Evolutionary conservation across 805 yeast genomes (phyloP), one percentile per base, ranked within the genome.

Genomic region (Suhomyces prunicola): DNA sequence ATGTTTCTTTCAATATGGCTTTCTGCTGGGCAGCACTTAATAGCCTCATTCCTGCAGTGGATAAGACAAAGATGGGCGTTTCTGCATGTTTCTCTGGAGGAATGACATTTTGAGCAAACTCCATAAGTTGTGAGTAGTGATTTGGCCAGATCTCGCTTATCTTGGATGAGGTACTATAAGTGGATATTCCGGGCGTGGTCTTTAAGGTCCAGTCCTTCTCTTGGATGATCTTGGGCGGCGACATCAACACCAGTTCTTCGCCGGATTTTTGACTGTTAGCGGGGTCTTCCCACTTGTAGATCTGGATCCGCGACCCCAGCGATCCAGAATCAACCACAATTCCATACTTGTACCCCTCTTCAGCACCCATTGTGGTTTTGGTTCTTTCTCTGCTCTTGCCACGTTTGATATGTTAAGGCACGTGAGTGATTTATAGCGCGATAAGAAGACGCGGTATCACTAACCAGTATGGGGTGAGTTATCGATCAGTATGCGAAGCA

Each of bases 1-100:
- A 93, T 0, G 90, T 81, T 50, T 81, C 78, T 9, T 70, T 58
- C 44, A 93, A 69, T 2, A 94, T 77, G 36, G 66, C 72, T 7
- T 74, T 63, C 56, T 85, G 85, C 47, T 81, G 80, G 15, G 71
- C 66, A 33, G 76, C 74, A 0, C 87, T 82, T 45, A 93, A 65
- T 42, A 94, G 71, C 56, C 99, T 79, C 96, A 94, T 90, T 1
- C 99, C 99, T 5, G 99, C 99, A 0, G 99, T 94, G 3, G 98
- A 96, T 59, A 89, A 82, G n/a, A 94, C 82, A 60, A 84, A 94
- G 1, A 94, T 79, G 0, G 99, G 98, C 0, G 98, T 93, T 4
- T 81, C 80, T 1, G 67, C 55, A 58, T 84, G 82, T 51, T 80
- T 75, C 0, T 78, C 78, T 29, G 65, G 61, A 0, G 98, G 98